Evolutionary conservation across 495 filamentous ascomycete genomes (phyloP).

Genomic region (Trichodelitschia bisporula): DNA sequence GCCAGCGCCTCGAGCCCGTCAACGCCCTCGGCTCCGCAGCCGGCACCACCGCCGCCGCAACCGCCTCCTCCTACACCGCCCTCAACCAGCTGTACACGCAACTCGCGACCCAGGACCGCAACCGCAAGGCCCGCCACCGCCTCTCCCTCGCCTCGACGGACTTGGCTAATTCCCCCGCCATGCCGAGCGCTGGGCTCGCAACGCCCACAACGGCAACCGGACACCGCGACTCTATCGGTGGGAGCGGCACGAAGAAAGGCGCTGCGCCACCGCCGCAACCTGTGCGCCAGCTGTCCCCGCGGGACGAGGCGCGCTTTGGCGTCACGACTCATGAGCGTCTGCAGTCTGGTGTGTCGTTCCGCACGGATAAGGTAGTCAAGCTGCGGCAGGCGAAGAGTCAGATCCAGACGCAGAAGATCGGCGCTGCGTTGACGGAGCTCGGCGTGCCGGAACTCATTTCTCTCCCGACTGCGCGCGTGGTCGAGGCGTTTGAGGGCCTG

Average conservation of each 20-base stretch:
- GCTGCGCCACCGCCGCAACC: conserved; percentile 17
- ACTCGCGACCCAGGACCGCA: conserved; percentile 54
- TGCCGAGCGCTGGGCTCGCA: too few relatives aligned
- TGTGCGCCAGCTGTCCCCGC: conserved; percentile 41
- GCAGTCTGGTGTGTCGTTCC: conserved; percentile 47
- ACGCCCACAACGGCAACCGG: not conserved
- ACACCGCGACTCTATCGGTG: not conserved
- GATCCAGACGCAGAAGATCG: conserved; percentile 60
- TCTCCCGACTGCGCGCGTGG: conserved; percentile 68
- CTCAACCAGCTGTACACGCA: conserved; percentile 57
- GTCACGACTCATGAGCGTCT: conserved; percentile 72
- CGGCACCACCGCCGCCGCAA: conserved; percentile 29
- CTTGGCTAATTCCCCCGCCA: conserved; percentile 1
- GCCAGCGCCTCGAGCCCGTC: conserved; percentile 43
- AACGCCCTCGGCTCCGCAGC: conserved; percentile 7
- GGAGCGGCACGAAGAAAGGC: not conserved
- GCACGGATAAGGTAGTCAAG: conserved; percentile 62
- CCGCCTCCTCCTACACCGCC: conserved; percentile 49
- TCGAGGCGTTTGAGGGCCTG: conserved; percentile 57
- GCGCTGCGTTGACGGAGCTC: conserved; percentile 48
- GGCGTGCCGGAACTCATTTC: conserved; percentile 51
- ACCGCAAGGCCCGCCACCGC: conserved; percentile 42
- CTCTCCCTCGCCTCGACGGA: conserved; percentile 6
- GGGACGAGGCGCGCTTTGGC: conserved; percentile 57
- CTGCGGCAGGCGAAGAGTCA: conserved; percentile 61